Conservation (phyloP, 257 asterid species). For the Paraleonurus japonicus region DNA sequence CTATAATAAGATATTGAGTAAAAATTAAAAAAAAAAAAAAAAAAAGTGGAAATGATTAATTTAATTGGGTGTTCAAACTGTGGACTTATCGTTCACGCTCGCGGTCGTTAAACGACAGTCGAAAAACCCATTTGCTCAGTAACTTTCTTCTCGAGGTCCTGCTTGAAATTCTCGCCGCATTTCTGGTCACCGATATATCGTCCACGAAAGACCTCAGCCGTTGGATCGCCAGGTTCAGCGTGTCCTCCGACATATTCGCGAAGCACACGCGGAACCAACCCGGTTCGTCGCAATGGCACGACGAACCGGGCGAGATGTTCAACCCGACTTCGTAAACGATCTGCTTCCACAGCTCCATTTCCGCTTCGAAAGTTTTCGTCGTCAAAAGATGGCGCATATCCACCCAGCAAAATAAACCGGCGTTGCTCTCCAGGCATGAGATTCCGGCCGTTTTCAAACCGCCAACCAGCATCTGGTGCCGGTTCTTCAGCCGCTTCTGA, state of each 20-base stretch:
- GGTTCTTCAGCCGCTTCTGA: slow-evolving; percentile 39
- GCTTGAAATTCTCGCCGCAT: slow-evolving; percentile 19
- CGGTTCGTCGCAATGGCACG: slow-evolving; percentile 65
- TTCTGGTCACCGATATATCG: background rate
- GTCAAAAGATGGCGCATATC: slow-evolving; percentile 50
- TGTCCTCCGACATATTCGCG: slow-evolving; percentile 58
- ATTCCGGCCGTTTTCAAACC: slow-evolving; percentile 43
- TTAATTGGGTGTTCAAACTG: slow-evolving; percentile 9
- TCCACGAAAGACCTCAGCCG: slow-evolving; percentile 38
- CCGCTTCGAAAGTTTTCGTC: slow-evolving; percentile 43
- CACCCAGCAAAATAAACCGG: slow-evolving; percentile 61
- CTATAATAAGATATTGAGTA: slow-evolving; percentile 35
- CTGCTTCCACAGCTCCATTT: slow-evolving; percentile 60
- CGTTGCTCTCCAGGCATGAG: slow-evolving; percentile 51
- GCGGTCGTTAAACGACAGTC: slow-evolving; percentile 51
- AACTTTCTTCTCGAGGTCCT: slow-evolving; percentile 42
- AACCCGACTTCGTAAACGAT: slow-evolving; percentile 52
- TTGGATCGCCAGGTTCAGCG: slow-evolving; percentile 46
- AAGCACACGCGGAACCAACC: slow-evolving; percentile 72
- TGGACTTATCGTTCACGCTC: slow-evolving; percentile 50
- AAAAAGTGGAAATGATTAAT: background rate
- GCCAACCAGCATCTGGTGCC: slow-evolving; percentile 38
- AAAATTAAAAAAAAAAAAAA: slow-evolving; percentile 19
- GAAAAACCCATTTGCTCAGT: slow-evolving; percentile 56
- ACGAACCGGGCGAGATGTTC: slow-evolving; percentile 67